Evolutionary conservation across 495 filamentous ascomycete species (phyloP).

Genomic region (Xylaria sp.): DNA sequence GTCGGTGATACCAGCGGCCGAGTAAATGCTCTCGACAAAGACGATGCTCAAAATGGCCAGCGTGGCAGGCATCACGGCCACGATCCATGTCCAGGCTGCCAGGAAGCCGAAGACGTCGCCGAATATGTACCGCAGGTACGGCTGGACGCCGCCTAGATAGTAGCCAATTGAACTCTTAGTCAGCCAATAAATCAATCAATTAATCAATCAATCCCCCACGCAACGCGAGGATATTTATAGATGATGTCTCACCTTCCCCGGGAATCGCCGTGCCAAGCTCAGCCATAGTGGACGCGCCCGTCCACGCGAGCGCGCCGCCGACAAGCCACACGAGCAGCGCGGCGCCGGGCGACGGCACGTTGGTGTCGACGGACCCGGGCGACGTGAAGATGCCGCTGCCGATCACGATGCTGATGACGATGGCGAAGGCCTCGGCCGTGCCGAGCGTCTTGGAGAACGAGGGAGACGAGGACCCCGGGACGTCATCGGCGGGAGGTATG

Average conservation of each 20-base stretch:
- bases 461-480: conserved; percentile 33
- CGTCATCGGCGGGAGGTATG: conserved; percentile 23
- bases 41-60: conserved; percentile 64
- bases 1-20: conserved; percentile 53
- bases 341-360: conserved; percentile 60
- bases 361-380: conserved; percentile 62
- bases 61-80: conserved; percentile 63
- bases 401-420: conserved; percentile 63
- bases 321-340: conserved; percentile 61
- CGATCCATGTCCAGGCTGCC: conserved; percentile 65
- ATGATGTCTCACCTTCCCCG: conserved; percentile 50
- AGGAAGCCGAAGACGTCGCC: conserved; percentile 63
- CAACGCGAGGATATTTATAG: no score
- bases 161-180: no score
- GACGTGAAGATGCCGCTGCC: conserved; percentile 65
- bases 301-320: conserved; percentile 62
- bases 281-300: conserved; percentile 60
- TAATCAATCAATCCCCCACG: neutral
- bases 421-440: conserved; percentile 59
- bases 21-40: conserved; percentile 64
- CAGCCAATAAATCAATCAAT: conserved; percentile 9
- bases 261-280: conserved; percentile 64
- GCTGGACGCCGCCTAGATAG: conserved; percentile 63
- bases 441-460: conserved; percentile 57
- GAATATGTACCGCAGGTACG: conserved; percentile 61